phyloP scores from a whole-genome alignment of 164 flowering plant genomes.

The Berberis thunbergii region DNA sequence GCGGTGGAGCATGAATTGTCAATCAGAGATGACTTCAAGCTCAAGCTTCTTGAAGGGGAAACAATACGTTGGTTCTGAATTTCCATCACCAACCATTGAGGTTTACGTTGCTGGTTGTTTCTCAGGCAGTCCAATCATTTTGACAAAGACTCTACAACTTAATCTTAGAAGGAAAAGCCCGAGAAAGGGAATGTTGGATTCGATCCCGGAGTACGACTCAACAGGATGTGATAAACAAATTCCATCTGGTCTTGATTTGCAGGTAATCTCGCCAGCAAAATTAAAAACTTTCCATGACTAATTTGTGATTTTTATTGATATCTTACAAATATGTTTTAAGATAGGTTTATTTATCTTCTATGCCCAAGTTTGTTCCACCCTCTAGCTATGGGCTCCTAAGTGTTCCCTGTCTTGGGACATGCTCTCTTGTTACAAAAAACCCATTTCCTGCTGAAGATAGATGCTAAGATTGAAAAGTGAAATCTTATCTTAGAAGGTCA shows the following conservation, averaged over 20 bases:
- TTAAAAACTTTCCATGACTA: background rate
- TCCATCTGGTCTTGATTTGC: slow-evolving; percentile 36
- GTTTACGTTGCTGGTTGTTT: slow-evolving; percentile 78
- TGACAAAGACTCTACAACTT: slow-evolving; percentile 66
- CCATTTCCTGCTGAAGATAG: slow-evolving; percentile 13
- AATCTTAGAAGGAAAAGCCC: slow-evolving; percentile 42
- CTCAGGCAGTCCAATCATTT: slow-evolving; percentile 62
- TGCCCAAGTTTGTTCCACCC: slow-evolving; percentile 6
- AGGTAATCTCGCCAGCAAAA: slow-evolving; percentile 35
- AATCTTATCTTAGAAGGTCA: slow-evolving; percentile 41
- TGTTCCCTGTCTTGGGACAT: slow-evolving; percentile 35
- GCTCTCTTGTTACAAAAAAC: slow-evolving; percentile 18
- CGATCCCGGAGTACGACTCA: slow-evolving; percentile 69
- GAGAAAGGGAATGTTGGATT: slow-evolving; percentile 47
- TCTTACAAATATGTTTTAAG: too few species aligned
- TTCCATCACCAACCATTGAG: slow-evolving; percentile 51
- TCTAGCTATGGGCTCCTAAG: slow-evolving; percentile 10
- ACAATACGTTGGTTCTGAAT: slow-evolving; percentile 32
- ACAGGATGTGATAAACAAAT: slow-evolving; percentile 31
- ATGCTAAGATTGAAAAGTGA: slow-evolving; percentile 9
- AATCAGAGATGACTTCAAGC: slow-evolving; percentile 35
- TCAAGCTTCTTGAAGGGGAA: slow-evolving; percentile 54
- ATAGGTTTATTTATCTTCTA: background rate
- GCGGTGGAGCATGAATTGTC: slow-evolving; percentile 64
- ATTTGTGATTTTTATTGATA: background rate